Evolutionary conservation across 345 rosid genomes (phyloP), one percentile per base, ranked within the genome.

Genomic region (Balakata baccata): DNA sequence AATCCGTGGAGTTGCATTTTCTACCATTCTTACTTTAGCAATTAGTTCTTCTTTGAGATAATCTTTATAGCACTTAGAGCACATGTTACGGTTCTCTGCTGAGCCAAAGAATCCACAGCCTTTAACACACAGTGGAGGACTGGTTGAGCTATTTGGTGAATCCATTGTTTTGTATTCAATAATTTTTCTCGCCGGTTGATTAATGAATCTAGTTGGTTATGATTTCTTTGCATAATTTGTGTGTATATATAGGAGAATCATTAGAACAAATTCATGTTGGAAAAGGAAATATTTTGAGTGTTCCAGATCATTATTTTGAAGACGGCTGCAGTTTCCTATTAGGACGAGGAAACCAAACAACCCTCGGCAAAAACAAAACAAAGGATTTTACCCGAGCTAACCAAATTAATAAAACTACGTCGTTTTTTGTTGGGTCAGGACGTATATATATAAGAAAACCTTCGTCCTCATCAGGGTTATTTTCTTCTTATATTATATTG

Each of bases 41-140:
- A 66, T 62, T 3, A 37, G 3, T 39, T 49, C 29, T 8, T 53
- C 45, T 56, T 45, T 65, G 64, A 74, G 74, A 73, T 52, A 71
- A 56, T 78, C 75, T 1, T 69, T 60, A 72, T 81, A 79, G 69
- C 87, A 84, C 72, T 61, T 75, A 13, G 87, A 81, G 64, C 85
- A 77, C 16, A 79, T 54, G 56, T 77, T 74, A 34, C 52, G 67
- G 14, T 57, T 79, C 65, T 62, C 71, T 34, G 39, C 23, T 3
- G 68, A 71, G 1, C 85, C 80, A 25, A 71, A 77, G 68, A 77
- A 77, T 5, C 83, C 85, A 13, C 80, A 81, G 6, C 80, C 84
- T 4, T 41, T 65, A 1, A 64, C 17, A 39, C 85, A 82, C 3
- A 68, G 69, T 69, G 39, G 7, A 54, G 29, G 23, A 13, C 11